These are phyloP conservation scores for Yamadazyma dendronema DNA, from an alignment of 1,139 yeast genomes.

Conservation along the genomic window DNA sequence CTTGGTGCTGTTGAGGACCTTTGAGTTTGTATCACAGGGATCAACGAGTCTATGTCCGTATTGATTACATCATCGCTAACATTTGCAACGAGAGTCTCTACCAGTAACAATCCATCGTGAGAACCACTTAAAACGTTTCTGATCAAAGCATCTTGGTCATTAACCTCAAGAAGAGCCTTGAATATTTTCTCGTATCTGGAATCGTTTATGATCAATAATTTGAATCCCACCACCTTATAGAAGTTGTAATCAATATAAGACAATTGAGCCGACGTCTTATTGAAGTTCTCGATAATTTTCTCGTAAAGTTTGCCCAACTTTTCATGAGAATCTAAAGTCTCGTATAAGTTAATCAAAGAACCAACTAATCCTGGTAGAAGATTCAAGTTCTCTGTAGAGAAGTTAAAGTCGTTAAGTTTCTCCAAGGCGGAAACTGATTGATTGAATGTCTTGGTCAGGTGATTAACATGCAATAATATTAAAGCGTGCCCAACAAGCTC, in stretches of 20 bases:
- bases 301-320: constrained; percentile 25
- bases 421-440: constrained; percentile 48
- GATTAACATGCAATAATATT: constrained; percentile 46
- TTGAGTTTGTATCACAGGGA: constrained; percentile 8
- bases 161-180: constrained; percentile 23
- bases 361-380: constrained; percentile 45
- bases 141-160: constrained; percentile 33
- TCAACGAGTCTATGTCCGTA: constrained; percentile 23
- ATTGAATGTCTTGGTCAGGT: constrained; percentile 36
- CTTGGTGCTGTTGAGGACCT: constrained; percentile 2
- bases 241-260: constrained; percentile 28
- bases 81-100: constrained; percentile 32
- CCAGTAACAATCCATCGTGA: constrained; percentile 26
- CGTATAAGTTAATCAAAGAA: constrained; percentile 48
- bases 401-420: constrained; percentile 21
- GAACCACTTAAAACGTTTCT: constrained; percentile 26
- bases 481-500: constrained; percentile 35
- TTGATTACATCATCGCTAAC: constrained; percentile 28
- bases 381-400: constrained; percentile 10
- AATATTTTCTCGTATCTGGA: constrained; percentile 33
- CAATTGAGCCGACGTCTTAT: neutral
- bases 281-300: constrained; percentile 13
- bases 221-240: constrained; percentile 49
- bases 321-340: constrained; percentile 24
- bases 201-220: constrained; percentile 35